Percentiles rank a stretch among this genome's conserved stretches.
These are phyloP conservation scores for Chlorella sp. DNA, from an alignment of 139 green algal species.

Conservation along the genomic window DNA sequence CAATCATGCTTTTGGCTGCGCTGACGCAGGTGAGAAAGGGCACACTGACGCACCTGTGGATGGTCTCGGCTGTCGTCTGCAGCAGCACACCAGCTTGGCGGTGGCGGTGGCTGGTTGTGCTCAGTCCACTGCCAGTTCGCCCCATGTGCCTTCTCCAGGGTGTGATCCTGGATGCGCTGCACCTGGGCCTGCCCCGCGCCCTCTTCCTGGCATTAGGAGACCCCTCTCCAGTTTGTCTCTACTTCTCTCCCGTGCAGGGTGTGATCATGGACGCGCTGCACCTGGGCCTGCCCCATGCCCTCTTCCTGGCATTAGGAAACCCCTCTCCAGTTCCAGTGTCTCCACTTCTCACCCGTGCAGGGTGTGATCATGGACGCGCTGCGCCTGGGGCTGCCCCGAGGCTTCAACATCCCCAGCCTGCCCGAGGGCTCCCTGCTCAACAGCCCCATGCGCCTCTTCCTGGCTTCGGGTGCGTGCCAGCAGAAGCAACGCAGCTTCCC, in stretches of 20 bases:
- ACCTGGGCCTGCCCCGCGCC: conserved; percentile 23
- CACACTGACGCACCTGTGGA: too few relatives aligned
- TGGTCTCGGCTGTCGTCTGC: too few relatives aligned
- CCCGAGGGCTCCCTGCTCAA: conserved; percentile 51
- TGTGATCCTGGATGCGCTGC: conserved; percentile 60
- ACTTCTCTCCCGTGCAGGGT: conserved; percentile 13
- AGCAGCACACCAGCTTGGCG: too few relatives aligned
- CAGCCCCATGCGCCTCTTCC: conserved; percentile 56
- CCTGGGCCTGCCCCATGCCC: conserved; percentile 11
- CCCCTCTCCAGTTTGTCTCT: too few relatives aligned
- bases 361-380: conserved; percentile 64
- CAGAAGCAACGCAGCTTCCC: too few relatives aligned
- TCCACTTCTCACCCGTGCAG: neutral
- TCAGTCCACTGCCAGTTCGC: too few relatives aligned
- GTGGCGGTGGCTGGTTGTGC: too few relatives aligned
- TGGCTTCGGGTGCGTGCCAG: conserved; percentile 51
- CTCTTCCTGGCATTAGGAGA: too few relatives aligned
- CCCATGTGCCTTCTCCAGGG: conserved; percentile 40
- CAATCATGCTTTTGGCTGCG: conserved; percentile 67
- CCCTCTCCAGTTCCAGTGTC: too few relatives aligned
- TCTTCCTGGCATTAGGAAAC: too few relatives aligned
- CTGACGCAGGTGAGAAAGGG: conserved; percentile 38
- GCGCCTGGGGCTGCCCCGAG: conserved; percentile 44
- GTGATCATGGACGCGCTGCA: conserved; percentile 61
- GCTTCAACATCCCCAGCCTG: conserved; percentile 40